Base-by-base conservation (phyloP, 2,329 filamentous ascomycete species). In the Alternaria metachromatica region DNA sequence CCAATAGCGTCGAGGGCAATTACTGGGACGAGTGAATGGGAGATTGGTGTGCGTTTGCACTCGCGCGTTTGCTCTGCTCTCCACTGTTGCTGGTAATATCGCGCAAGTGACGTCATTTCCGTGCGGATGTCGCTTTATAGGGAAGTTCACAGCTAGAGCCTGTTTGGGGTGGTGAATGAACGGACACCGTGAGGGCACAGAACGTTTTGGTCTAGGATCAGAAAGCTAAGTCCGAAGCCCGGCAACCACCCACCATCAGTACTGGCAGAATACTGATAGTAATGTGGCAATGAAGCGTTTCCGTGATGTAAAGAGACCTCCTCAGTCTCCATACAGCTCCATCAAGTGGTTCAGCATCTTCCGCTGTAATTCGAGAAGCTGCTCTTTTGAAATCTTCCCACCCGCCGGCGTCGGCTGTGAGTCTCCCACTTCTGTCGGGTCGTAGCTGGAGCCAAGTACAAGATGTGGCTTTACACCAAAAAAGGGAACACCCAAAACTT, bases 401-500 rank as follows among this genome's bases (percentile, higher is more conserved):
- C 43, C 55, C 4, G 3, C 33, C 9, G 58, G 55, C 2, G 50
- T 64, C 25, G 60, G 12, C 55, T 58, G 33, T 8, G 26, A 15
- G 15, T 46, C 59, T 5, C 20, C 59, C 5, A 60, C 55, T 25
- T 64, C 60, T 5, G 41, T 28, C 5, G 59, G n/a, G 9, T 72
- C 64, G 8, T 68, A 67, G 30, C 59, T 71, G 5, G 77, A 72
- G 33, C 65, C 57, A 10, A 72, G 48, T 21, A 79, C 62, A 3
- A 78, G 62, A 45, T 75, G 63, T 9, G 67, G 63, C 48, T 69
- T 69, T 9, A 74, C 64, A 9, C 76, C 72, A 53, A 78, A 79
- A 58, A 79, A 79, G 0, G 77, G 77, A 12, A 78, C 75, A 10
- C 76, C 87, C 30, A 91, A 74, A 8, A 77, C 80, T 60, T 86